A percentile compares a stretch with the other conserved stretches of the same genome.
Evolutionary conservation across 257 asterid species (phyloP).

Genomic region (Solanum peruvianum): DNA sequence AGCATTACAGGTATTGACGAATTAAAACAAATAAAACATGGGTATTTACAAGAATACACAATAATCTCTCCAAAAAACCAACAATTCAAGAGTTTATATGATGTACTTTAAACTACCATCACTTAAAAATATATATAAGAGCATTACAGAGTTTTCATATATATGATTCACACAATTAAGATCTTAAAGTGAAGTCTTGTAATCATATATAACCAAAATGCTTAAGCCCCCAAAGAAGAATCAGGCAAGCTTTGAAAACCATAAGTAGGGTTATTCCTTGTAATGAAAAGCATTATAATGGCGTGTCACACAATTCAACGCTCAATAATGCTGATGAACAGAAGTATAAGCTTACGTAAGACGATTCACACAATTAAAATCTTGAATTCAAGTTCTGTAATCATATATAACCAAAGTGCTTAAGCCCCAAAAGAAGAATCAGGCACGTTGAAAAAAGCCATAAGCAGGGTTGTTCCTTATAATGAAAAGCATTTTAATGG

Average conservation of each 20-base stretch:
- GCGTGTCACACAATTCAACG: neutral
- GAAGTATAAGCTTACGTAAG: neutral
- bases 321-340: neutral
- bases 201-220: neutral
- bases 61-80: neutral
- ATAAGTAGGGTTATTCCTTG: neutral
- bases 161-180: neutral
- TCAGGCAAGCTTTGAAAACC: neutral
- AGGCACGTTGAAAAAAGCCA: neutral
- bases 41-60: neutral
- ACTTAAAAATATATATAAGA: neutral
- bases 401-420: neutral
- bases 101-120: neutral
- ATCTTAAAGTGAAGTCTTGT: neutral
- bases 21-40: neutral
- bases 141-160: neutral
- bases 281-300: neutral
- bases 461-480: neutral
- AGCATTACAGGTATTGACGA: neutral
- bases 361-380: neutral
- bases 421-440: neutral
- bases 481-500: neutral
- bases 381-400: neutral
- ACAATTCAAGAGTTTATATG: neutral
- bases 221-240: neutral